Percentiles rank a stretch among this genome's conserved stretches.
These are phyloP conservation scores for Boletellus emodensis DNA, from an alignment of 768 basidiomycete genomes.

Conservation along the genomic window DNA sequence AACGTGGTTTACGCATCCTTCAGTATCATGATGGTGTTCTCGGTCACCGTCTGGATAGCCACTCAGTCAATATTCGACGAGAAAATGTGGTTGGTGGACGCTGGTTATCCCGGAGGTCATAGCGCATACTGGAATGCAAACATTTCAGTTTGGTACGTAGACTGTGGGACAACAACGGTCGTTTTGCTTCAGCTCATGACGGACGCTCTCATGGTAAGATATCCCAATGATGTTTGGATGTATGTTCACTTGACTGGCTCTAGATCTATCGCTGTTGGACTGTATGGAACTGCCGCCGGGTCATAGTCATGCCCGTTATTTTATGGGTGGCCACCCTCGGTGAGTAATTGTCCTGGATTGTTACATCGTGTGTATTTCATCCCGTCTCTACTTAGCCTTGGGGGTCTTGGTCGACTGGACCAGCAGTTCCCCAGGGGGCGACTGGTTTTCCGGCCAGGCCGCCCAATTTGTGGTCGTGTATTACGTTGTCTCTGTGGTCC, in stretches of 20 bases:
- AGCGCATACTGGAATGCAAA: slow-evolving; percentile 27
- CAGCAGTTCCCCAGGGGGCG: slow-evolving; percentile 12
- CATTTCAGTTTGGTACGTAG: slow-evolving; percentile 25
- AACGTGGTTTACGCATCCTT: slow-evolving; percentile 23
- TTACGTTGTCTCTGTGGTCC: slow-evolving; percentile 8
- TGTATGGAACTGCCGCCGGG: slow-evolving; percentile 26
- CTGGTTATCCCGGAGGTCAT: slow-evolving; percentile 34
- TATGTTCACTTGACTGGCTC: slow-evolving; percentile 10
- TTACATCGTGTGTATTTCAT: neutral
- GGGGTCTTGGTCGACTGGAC: slow-evolving; percentile 12
- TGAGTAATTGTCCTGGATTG: slow-evolving; percentile 1
- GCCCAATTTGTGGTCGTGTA: slow-evolving; percentile 17
- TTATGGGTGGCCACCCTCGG: slow-evolving; percentile 24
- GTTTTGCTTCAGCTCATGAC: slow-evolving; percentile 33
- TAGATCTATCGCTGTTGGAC: slow-evolving; percentile 40
- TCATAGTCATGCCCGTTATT: slow-evolving; percentile 11
- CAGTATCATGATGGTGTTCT: slow-evolving; percentile 24
- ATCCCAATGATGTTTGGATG: neutral
- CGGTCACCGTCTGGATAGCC: slow-evolving; percentile 29
- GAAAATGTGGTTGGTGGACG: slow-evolving; percentile 35
- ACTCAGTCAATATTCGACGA: slow-evolving; percentile 22
- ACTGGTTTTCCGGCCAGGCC: slow-evolving; percentile 16
- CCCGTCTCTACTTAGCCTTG: slow-evolving; percentile 7
- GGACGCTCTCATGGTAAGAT: slow-evolving; percentile 28
- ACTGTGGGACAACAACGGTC: slow-evolving; percentile 22